Conservation (phyloP, 805 yeast species). For the Candida michaelii region DNA sequence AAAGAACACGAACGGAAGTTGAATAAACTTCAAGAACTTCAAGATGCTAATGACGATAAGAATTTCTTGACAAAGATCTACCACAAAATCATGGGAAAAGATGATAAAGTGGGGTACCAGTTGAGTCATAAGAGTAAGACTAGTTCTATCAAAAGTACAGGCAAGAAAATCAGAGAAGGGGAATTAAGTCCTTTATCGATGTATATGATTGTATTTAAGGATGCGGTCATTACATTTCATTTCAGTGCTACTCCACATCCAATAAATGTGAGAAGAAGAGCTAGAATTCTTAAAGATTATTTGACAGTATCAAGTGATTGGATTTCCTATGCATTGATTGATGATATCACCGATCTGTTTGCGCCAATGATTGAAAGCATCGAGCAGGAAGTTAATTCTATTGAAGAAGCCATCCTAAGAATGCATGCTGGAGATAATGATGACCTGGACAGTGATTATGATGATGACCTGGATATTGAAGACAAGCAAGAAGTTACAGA, state of each 20-base stretch:
- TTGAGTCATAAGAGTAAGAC: slow-evolving; percentile 1
- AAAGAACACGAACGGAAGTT: slow-evolving; percentile 44
- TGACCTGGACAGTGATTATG: slow-evolving; percentile 40
- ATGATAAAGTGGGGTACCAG: neutral
- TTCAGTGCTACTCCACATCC: slow-evolving; percentile 96
- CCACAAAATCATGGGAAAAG: slow-evolving; percentile 10
- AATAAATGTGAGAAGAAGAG: slow-evolving; percentile 90
- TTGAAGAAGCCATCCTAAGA: slow-evolving; percentile 84
- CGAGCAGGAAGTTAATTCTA: slow-evolving; percentile 91
- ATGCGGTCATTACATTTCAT: slow-evolving; percentile 92
- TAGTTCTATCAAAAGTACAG: slow-evolving; percentile 23
- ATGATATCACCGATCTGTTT: slow-evolving; percentile 95
- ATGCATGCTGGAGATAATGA: slow-evolving; percentile 74
- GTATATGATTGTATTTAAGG: slow-evolving; percentile 86
- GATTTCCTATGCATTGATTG: slow-evolving; percentile 95
- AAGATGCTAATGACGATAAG: slow-evolving; percentile 22
- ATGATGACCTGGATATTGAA: slow-evolving; percentile 20
- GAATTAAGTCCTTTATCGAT: slow-evolving; percentile 88
- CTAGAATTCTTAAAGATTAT: slow-evolving; percentile 82
- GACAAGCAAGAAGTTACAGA: slow-evolving; percentile 11
- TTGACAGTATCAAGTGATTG: slow-evolving; percentile 91
- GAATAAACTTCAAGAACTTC: slow-evolving; percentile 37
- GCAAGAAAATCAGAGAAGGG: slow-evolving; percentile 40
- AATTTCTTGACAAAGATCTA: slow-evolving; percentile 9
- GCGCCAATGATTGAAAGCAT: slow-evolving; percentile 95